Evolutionary conservation across 768 basidiomycete genomes (phyloP).

Genomic region (Suillus weaverae): DNA sequence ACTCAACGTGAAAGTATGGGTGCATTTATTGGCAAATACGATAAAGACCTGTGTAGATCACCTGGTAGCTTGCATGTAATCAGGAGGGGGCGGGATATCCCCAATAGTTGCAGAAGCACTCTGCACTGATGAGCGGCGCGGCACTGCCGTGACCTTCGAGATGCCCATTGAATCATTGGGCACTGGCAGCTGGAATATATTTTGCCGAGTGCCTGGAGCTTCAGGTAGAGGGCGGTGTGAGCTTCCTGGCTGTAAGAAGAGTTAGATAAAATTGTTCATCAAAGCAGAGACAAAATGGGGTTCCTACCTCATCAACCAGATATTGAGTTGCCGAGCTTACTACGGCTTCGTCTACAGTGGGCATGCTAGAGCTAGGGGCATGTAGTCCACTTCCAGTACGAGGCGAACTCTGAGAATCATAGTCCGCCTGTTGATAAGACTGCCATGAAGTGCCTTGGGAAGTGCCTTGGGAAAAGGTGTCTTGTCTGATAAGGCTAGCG

Average conservation of each 20-base stretch:
- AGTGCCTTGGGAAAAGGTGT: neutral
- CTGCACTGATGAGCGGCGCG: slow-evolving; percentile 9
- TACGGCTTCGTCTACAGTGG: slow-evolving; percentile 8
- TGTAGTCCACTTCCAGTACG: neutral
- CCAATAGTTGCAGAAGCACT: slow-evolving; percentile 15
- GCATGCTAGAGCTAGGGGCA: slow-evolving; percentile 3
- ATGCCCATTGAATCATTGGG: slow-evolving; percentile 2
- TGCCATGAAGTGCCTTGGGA: slow-evolving; percentile 8
- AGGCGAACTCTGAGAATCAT: neutral
- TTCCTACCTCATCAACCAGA: slow-evolving; percentile 20
- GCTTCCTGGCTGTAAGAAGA: slow-evolving; percentile 8
- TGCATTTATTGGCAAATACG: neutral
- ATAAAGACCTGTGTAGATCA: neutral
- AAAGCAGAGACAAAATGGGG: neutral
- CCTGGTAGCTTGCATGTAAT: slow-evolving; percentile 22
- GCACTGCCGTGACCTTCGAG: neutral
- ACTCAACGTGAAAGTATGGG: neutral
- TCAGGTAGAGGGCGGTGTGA: slow-evolving; percentile 23
- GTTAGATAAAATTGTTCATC: neutral
- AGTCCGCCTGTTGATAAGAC: slow-evolving; percentile 12
- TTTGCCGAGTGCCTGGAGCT: slow-evolving; percentile 17
- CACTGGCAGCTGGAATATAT: slow-evolving; percentile 4
- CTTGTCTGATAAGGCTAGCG: slow-evolving; percentile 12
- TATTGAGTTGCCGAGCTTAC: slow-evolving; percentile 4
- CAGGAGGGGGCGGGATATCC: slow-evolving; percentile 24